Evolutionary conservation across 164 flowering plant species (phyloP), one percentile per base, ranked within the genome.

Genomic region (Taxillus chinensis): DNA sequence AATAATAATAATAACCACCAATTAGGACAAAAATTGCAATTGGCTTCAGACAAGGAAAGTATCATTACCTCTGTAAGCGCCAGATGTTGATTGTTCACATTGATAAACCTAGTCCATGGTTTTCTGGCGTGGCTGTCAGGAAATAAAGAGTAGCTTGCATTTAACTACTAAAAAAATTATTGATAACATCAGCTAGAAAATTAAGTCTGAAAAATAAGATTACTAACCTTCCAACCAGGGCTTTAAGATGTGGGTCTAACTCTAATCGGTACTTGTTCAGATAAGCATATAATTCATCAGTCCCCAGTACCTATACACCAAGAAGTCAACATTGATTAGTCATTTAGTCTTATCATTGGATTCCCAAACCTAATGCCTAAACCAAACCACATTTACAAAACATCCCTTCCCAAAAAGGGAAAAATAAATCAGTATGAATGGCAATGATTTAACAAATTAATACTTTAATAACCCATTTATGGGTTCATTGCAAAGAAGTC

Each of bases 161-260:
- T 11, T 8, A 5, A 48, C 2, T 27, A 27, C 2, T 27, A 27
- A 27, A 27, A 27, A 27, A 27, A 27, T 27, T 27, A 27, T 27
- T 27, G 27, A 27, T 27, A 27, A 27, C 27, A 27, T 0, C 27
- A 27, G 27, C 27, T 0, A 27, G 2, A 27, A 0, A 27, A 27
- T 27, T 27, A 27, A 54, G 27, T 17, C 9, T n/a, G 45, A 15
- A 13, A 8, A 14, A 45, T 45, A 6, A 45, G 6, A 51, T 51
- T 61, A 75, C 71, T 16, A 54, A 92, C 99, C 99, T 91, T 42
- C 99, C 99, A 66, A 91, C 95, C 57, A 95, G 85, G 39, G 87
- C 83, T 62, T 89, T 87, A 60, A 95, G 93, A 71, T 89, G 82
- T 12, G 95, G 97, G 68, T 95, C 97, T 43, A 95, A 74, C 74